Conservation (phyloP, 2,329 filamentous ascomycete genomes). For the Phoma sp. region DNA sequence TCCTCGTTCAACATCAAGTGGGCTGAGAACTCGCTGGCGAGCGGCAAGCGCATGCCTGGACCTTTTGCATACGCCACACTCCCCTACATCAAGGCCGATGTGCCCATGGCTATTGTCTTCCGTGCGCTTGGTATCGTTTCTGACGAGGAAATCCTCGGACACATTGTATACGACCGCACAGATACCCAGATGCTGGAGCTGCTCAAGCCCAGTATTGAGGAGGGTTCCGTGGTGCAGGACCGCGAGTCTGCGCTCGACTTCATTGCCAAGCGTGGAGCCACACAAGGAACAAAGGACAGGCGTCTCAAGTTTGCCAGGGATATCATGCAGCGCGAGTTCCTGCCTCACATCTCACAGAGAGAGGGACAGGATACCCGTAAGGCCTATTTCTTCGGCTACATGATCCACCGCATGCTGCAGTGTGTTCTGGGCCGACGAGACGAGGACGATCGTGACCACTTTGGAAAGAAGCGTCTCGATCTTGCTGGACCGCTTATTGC, state of each 20-base stretch:
- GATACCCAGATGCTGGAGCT: slow-evolving; percentile 98
- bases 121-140: slow-evolving; percentile 94
- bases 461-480: slow-evolving; percentile 97
- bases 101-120: slow-evolving; percentile 95
- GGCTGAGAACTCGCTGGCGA: slow-evolving; percentile 80
- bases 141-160: slow-evolving; percentile 96
- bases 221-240: slow-evolving; percentile 95
- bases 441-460: slow-evolving; percentile 97
- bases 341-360: slow-evolving; percentile 94
- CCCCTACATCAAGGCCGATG: slow-evolving; percentile 91
- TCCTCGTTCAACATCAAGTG: slow-evolving; percentile 92
- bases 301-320: slow-evolving; percentile 92
- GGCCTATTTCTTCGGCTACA: slow-evolving; percentile 98
- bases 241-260: slow-evolving; percentile 92
- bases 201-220: slow-evolving; percentile 95
- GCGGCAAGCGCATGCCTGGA: slow-evolving; percentile 78
- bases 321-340: slow-evolving; percentile 93
- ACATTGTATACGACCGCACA: slow-evolving; percentile 94
- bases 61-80: slow-evolving; percentile 89
- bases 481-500: slow-evolving; percentile 91
- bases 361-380: slow-evolving; percentile 96
- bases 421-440: slow-evolving; percentile 92
- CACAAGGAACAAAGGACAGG: slow-evolving; percentile 78
- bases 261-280: slow-evolving; percentile 89
- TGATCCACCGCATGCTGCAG: slow-evolving; percentile 95